A percentile compares a stretch with the other conserved stretches of the same genome.
phyloP scores from a whole-genome alignment of 73 alveolate genomes.

The Uronychia binucleata region DNA sequence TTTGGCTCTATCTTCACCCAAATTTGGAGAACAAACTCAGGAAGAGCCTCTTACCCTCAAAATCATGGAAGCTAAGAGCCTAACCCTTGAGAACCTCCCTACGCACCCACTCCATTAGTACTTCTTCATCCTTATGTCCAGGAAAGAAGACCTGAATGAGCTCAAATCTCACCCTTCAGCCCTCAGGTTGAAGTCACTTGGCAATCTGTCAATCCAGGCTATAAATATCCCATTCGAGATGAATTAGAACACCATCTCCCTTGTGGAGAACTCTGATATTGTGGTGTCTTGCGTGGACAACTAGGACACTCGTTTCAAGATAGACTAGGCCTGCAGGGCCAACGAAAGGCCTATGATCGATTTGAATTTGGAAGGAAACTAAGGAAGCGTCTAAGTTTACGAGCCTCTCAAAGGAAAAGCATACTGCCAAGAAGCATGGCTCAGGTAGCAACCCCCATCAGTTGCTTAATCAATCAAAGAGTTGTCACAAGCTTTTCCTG shows the following conservation, averaged over 20 bases:
- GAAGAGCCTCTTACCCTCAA: background rate
- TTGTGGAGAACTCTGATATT: background rate
- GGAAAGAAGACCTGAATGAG: background rate
- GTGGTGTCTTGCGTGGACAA: background rate
- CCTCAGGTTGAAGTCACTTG: background rate
- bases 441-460: background rate
- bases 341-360: background rate
- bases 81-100: background rate
- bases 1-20: background rate
- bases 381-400: background rate
- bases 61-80: background rate
- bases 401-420: background rate
- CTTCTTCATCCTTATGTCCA: background rate
- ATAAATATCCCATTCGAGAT: background rate
- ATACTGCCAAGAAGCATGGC: background rate
- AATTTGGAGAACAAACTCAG: background rate
- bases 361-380: background rate
- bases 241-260: background rate
- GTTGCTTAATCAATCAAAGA: too few relatives aligned
- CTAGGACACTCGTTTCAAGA: background rate
- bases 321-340: background rate
- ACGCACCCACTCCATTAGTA: background rate
- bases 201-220: background rate
- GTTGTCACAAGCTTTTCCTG: too few relatives aligned
- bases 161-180: background rate